Percentiles rank a stretch among this genome's conserved stretches.
Evolutionary conservation across 1,139 yeast species (phyloP).

Genomic region (Blastobotrys aristatus): DNA sequence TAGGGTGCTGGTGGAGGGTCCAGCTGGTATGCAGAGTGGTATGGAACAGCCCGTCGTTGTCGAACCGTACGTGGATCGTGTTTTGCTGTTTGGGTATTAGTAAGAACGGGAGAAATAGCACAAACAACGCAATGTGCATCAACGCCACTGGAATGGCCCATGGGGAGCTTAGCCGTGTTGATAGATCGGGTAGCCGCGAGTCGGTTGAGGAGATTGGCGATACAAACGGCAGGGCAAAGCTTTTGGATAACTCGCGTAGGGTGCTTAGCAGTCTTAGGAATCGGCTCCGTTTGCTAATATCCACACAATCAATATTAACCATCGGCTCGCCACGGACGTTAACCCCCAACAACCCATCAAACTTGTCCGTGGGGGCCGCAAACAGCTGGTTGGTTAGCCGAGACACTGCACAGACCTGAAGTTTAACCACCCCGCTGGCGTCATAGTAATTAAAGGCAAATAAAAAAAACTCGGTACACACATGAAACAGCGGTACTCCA

Average conservation of each 20-base stretch:
- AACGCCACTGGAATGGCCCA: conserved; percentile 26
- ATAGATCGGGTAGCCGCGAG: conserved; percentile 17
- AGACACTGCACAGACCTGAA: neutral
- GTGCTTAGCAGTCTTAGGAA: conserved; percentile 8
- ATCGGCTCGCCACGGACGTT: neutral
- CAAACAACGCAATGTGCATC: conserved; percentile 21
- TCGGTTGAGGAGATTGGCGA: conserved; percentile 19
- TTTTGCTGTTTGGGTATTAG: conserved; percentile 14
- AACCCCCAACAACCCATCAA: neutral
- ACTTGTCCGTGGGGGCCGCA: conserved; percentile 1
- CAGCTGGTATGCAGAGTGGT: conserved; percentile 5
- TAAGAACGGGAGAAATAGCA: conserved; percentile 21
- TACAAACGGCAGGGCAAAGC: conserved; percentile 22
- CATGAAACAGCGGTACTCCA: conserved; percentile 3
- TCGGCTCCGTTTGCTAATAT: neutral
- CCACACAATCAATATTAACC: neutral
- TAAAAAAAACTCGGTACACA: conserved; percentile 6
- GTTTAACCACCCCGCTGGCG: neutral
- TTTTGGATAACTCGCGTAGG: conserved; percentile 18
- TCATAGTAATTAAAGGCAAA: conserved; percentile 11
- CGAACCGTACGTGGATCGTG: neutral
- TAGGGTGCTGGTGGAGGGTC: neutral
- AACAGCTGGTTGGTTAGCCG: neutral
- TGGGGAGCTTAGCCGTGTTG: conserved; percentile 23
- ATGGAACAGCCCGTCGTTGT: conserved; percentile 1